Conservation (phyloP, 1,284 basidiomycete species). For the Malassezia vespertilionis region DNA sequence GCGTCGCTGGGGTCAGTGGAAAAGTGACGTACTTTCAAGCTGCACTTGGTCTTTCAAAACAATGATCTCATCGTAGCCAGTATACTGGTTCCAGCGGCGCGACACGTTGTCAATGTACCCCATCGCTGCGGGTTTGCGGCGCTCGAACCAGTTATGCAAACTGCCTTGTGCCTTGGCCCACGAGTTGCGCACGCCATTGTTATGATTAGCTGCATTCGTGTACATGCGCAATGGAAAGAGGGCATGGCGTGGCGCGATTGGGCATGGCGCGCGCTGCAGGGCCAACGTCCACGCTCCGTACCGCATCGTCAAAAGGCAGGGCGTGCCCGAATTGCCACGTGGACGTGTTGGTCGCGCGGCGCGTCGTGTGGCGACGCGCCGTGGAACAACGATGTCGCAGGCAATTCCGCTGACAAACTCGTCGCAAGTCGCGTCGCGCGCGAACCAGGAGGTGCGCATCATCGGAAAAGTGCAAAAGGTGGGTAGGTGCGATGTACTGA, state of each 20-base stretch:
- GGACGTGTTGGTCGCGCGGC: slow-evolving; percentile 3
- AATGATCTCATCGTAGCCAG: slow-evolving; percentile 32
- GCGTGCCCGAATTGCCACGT: too few species aligned
- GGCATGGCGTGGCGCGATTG: too few species aligned
- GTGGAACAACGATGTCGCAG: slow-evolving; percentile 27
- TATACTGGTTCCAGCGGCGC: slow-evolving; percentile 29
- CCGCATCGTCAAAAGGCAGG: too few species aligned
- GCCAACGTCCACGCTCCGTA: too few species aligned
- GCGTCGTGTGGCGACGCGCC: slow-evolving; percentile 5
- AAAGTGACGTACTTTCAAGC: slow-evolving; percentile 12
- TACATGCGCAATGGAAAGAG: too few species aligned
- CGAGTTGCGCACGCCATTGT: neutral
- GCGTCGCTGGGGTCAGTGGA: slow-evolving; percentile 16
- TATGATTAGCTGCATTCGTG: too few species aligned
- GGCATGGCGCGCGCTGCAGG: too few species aligned
- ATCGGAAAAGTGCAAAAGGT: slow-evolving; percentile 37
- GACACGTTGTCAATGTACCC: slow-evolving; percentile 17
- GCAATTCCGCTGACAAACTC: slow-evolving; percentile 42
- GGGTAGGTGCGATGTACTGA: slow-evolving; percentile 2
- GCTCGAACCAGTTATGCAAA: slow-evolving; percentile 4
- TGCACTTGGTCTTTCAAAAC: slow-evolving; percentile 23
- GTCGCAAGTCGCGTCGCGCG: slow-evolving; percentile 23
- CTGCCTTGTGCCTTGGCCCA: too few species aligned
- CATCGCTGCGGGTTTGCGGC: slow-evolving; percentile 1
- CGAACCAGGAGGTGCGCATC: slow-evolving; percentile 31